These are phyloP conservation scores for Conringia planisiliqua DNA, from an alignment of 345 rosid species.

Conservation along the genomic window DNA sequence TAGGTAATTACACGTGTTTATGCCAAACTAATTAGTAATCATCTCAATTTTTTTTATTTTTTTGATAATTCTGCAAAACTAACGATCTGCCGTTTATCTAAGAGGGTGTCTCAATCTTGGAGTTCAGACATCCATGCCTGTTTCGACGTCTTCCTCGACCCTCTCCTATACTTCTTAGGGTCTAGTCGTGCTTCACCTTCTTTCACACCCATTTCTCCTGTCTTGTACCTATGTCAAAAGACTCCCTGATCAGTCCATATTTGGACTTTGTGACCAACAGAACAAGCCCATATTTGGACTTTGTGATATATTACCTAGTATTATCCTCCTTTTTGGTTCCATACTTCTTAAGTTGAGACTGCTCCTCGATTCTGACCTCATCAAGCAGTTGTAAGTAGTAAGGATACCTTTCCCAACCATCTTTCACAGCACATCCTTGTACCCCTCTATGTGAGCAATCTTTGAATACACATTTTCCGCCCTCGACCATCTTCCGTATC, in stretches of 20 bases:
- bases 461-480: constrained; percentile 63
- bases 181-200: constrained; percentile 77
- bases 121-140: constrained; percentile 56
- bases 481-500: constrained; percentile 50
- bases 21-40: no score
- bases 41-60: no score
- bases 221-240: constrained; percentile 51
- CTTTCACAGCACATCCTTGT: constrained; percentile 75
- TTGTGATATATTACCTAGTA: constrained; percentile 54
- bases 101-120: constrained; percentile 40
- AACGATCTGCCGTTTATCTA: no score
- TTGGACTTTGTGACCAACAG: neutral
- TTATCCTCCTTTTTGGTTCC: constrained; percentile 87
- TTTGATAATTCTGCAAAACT: no score
- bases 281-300: neutral
- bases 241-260: neutral
- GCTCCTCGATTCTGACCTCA: constrained; percentile 83
- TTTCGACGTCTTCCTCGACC: constrained; percentile 66
- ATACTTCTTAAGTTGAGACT: constrained; percentile 76
- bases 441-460: constrained; percentile 85
- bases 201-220: constrained; percentile 64
- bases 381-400: constrained; percentile 79
- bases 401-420: constrained; percentile 84
- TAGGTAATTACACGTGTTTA: no score
- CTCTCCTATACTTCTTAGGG: constrained; percentile 72